Conservation (phyloP, 148 eudicot species). For the Spergularia marina region DNA sequence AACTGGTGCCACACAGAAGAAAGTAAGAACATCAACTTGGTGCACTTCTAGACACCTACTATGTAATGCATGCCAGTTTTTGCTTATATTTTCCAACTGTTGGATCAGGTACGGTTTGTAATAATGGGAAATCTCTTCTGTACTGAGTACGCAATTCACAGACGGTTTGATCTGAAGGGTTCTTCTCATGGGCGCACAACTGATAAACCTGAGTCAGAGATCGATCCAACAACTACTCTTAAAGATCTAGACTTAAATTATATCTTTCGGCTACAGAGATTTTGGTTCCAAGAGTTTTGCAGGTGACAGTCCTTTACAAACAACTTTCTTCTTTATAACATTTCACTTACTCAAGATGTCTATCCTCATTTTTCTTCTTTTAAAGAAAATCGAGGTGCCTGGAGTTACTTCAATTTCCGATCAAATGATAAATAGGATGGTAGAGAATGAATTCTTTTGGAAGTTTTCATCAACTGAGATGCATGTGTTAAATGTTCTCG, state of each 20-base stretch:
- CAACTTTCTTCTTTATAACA: not conserved
- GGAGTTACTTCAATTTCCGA: too few relatives aligned
- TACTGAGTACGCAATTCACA: conserved; percentile 65
- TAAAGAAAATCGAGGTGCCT: too few relatives aligned
- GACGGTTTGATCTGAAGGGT: conserved; percentile 88
- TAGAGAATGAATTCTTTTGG: too few relatives aligned
- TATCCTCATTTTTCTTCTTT: not conserved
- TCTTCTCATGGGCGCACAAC: conserved; percentile 89
- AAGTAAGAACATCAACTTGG: conserved; percentile 36
- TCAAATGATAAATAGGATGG: too few relatives aligned
- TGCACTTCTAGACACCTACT: conserved; percentile 5
- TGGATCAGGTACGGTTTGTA: conserved; percentile 77
- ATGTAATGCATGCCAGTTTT: not conserved
- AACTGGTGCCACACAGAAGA: conserved; percentile 65
- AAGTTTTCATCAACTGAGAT: too few relatives aligned
- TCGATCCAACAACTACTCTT: conserved; percentile 81
- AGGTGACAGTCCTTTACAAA: conserved; percentile 35
- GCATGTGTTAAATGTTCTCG: not conserved
- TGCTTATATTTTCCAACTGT: conserved; percentile 13
- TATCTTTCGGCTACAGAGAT: conserved; percentile 65
- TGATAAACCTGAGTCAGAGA: conserved; percentile 68
- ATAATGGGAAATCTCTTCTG: conserved; percentile 94
- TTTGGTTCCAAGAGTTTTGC: conserved; percentile 85
- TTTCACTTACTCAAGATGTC: not conserved
- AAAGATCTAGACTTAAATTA: conserved; percentile 85